These are phyloP conservation scores for Knufia petricola DNA, from an alignment of 2,329 filamentous ascomycete species.

Conservation along the genomic window DNA sequence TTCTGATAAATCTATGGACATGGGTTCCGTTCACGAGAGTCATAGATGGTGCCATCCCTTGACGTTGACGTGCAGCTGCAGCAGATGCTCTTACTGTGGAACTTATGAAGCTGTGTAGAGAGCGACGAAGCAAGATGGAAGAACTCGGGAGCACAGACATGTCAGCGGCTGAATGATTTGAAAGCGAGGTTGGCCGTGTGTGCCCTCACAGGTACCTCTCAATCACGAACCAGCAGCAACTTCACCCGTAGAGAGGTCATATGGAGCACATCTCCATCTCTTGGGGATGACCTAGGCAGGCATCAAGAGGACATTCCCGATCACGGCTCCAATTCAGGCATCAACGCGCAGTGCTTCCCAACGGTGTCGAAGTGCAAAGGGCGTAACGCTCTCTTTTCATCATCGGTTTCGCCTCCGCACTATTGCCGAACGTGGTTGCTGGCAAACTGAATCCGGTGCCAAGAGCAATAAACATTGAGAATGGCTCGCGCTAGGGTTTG, in stretches of 20 bases:
- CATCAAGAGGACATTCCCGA: constrained; percentile 2
- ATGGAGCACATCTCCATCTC: constrained; percentile 3
- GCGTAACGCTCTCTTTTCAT: not conserved
- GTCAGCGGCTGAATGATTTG: not conserved
- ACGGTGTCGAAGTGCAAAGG: no score
- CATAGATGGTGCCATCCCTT: constrained; percentile 7
- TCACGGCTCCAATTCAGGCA: not conserved
- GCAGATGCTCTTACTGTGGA: not conserved
- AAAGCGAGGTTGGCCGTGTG: not conserved
- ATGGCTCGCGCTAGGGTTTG: not conserved
- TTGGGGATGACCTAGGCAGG: not conserved
- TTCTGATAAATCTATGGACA: constrained; percentile 3
- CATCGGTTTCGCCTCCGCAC: not conserved
- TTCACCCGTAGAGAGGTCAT: not conserved
- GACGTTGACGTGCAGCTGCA: constrained; percentile 9
- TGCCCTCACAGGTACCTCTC: no score
- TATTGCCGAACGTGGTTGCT: not conserved
- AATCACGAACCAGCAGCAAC: not conserved
- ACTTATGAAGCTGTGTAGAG: not conserved
- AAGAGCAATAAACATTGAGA: not conserved
- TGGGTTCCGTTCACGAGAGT: constrained; percentile 13
- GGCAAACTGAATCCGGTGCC: not conserved
- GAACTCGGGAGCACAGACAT: not conserved
- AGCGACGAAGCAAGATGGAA: not conserved
- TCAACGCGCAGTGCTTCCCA: no score